Base-by-base conservation (phyloP, 2,329 filamentous ascomycete genomes). In the Xylaria arbuscula region DNA sequence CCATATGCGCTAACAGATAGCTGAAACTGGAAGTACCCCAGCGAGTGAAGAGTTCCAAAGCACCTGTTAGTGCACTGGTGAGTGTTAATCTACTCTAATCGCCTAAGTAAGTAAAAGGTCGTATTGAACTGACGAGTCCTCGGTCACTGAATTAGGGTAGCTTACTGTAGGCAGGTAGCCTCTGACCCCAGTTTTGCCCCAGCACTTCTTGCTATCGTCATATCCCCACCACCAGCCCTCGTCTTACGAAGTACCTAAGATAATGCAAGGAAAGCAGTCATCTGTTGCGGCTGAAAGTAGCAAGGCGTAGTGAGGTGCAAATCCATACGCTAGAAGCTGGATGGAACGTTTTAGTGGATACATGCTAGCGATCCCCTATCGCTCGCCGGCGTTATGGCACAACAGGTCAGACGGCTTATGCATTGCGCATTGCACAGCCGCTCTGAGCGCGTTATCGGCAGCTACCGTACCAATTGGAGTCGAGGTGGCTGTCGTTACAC, bases 201-300 rank as follows among this genome's bases (percentile, higher is more conserved):
- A n/a, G n/a, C n/a, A n/a, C n/a, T n/a, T n/a, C n/a, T n/a, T n/a
- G n/a, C n/a, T n/a, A 28, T 28, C n/a, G 42, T 19, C 42, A 47
- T 47, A 19, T 47, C 42, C 42, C 42, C 42, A 47, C 42, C 42
- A 47, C 42, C 9, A 28, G 2, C 3, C 17, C 13, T 5, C 11
- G 10, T 42, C 10, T 17, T 42, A 15, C 17, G 40, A 15, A 19
- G 42, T 45, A n/a, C 38, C 6, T 40, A 40, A 45, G 19, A 3
- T 45, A n/a, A 45, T 45, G 55, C 38, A 24, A 32, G 9, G 4
- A 56, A 11, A 36, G 11, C 10, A 22, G 50, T 50, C 36, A 45
- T 15, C 60, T 55, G 57, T 53, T 63, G 67, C 67, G 63, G 67
- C 67, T 69, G 67, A 66, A 58, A 42, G 36, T 2, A 45, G 47